Evolutionary conservation across 345 rosid genomes (phyloP), one percentile per base, ranked within the genome.

Genomic region (Eucalyptus polybractea): DNA sequence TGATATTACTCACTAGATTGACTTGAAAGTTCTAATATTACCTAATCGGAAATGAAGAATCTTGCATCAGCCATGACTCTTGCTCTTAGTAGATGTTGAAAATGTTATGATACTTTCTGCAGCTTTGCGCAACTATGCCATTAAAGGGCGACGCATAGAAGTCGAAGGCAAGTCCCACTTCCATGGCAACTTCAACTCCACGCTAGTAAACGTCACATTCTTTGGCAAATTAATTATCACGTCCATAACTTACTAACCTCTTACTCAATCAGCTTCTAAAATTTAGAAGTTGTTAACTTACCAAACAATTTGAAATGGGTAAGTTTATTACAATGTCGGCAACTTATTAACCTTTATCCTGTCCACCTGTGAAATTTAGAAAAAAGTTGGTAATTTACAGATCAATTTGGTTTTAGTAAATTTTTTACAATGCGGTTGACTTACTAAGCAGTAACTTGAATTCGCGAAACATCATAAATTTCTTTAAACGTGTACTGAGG

Each of bases 401-500:
- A 31, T 67, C 40, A n/a, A 2, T 22, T 56, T 56, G 2, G 1
- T 56, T 53, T 56, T 56, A 56, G 29, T 56, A 56, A 56, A 4
- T 22, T 56, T 56, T 56, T 56, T 56, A 56, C 1, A 22, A 56
- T 56, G 62, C 0, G 12, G 27, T 56, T 56, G 62, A 56, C 62
- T 56, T 22, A 9, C 62, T 2, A 56, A 56, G 13, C 12, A 56
- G 62, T 56, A 56, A 0, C 11, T 67, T 67, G 6, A 67, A 0
- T 31, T 31, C n/a, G 8, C 72, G 8, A 4, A n/a, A 65, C 33
- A n/a, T 65, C 37, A 29, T 65, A 7, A 65, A n/a, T n/a, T 65
- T 65, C 72, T n/a, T 56, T 0, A 65, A 65, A 29, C 19, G 16
- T 65, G 0, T 1, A 29, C 17, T 0, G 5, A 31, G 40, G 62